Percentiles rank a stretch among this genome's conserved stretches.
These are phyloP conservation scores for Ramularia collo-cygni DNA, from an alignment of 2,329 filamentous ascomycete genomes.

Conservation along the genomic window DNA sequence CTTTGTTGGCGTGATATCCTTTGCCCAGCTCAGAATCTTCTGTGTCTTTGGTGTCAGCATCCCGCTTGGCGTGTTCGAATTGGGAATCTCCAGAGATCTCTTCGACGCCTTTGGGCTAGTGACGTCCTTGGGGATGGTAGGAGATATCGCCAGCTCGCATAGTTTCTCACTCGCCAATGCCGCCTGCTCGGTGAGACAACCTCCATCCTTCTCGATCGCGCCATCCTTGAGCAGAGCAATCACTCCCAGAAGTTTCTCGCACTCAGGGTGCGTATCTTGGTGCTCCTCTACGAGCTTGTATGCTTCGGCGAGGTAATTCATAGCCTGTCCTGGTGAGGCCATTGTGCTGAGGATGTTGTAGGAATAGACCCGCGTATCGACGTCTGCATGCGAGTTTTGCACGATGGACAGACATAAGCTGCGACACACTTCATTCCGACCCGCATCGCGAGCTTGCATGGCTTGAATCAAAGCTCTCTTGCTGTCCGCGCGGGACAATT, in stretches of 20 bases:
- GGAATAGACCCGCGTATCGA: constrained; percentile 19
- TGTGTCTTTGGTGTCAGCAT: constrained; percentile 17
- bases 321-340: constrained; percentile 14
- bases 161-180: constrained; percentile 1
- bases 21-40: constrained; percentile 20
- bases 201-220: constrained; percentile 3
- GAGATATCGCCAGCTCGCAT: not conserved
- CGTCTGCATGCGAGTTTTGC: constrained; percentile 15
- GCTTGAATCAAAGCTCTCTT: constrained; percentile 15
- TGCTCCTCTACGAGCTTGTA: constrained; percentile 11
- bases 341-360: constrained; percentile 20
- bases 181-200: not conserved
- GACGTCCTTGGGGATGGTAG: constrained; percentile 3
- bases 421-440: constrained; percentile 17
- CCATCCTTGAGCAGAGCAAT: constrained; percentile 16
- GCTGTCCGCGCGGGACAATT: constrained; percentile 9
- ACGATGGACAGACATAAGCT: constrained; percentile 18
- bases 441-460: constrained; percentile 17
- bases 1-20: too few species aligned
- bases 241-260: constrained; percentile 13
- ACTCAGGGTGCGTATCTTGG: constrained; percentile 5
- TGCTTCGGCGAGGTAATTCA: constrained; percentile 15
- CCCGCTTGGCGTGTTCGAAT: constrained; percentile 6
- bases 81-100: constrained; percentile 7
- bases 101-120: constrained; percentile 1